phyloP scores from a whole-genome alignment of 192 early-diverging fungal genomes.

The Gaertneriomyces sp. region DNA sequence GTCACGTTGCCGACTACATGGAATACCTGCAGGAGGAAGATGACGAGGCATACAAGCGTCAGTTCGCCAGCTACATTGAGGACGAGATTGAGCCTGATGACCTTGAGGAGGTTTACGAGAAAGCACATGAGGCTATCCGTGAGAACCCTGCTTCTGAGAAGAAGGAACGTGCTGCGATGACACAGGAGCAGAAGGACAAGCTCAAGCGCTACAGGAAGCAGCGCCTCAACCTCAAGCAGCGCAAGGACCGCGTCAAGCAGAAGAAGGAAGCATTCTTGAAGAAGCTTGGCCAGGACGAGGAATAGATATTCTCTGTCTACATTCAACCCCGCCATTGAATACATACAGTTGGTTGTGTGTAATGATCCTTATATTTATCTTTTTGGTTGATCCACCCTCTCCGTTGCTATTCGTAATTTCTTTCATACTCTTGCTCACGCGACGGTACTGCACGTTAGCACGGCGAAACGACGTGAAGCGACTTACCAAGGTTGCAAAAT shows the following conservation, averaged over 20 bases:
- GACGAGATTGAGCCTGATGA: conserved; percentile 81
- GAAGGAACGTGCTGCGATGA: conserved; percentile 47
- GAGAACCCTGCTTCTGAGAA: conserved; percentile 74
- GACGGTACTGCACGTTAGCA: too few relatives aligned
- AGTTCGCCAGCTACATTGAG: conserved; percentile 92
- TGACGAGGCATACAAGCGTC: conserved; percentile 94
- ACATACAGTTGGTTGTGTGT: too few relatives aligned
- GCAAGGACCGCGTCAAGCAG: conserved; percentile 81
- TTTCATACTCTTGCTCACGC: too few relatives aligned
- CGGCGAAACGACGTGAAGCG: too few relatives aligned
- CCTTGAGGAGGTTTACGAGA: conserved; percentile 91
- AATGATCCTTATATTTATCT: too few relatives aligned
- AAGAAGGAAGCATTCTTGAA: conserved; percentile 78
- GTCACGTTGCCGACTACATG: conserved; percentile 98
- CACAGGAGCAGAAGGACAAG: conserved; percentile 68
- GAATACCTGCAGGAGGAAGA: conserved; percentile 97
- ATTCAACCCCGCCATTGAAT: too few relatives aligned
- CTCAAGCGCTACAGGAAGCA: conserved; percentile 73
- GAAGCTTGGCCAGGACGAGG: conserved; percentile 28
- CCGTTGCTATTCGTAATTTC: too few relatives aligned
- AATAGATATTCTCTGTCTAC: conserved; percentile 1
- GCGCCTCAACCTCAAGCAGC: conserved; percentile 86
- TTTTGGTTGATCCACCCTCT: too few relatives aligned
- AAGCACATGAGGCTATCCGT: conserved; percentile 92
- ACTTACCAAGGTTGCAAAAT: too few relatives aligned